These are phyloP conservation scores for Dendrostoma leiphaemia DNA, from an alignment of 2,329 filamentous ascomycete species.

Conservation along the genomic window DNA sequence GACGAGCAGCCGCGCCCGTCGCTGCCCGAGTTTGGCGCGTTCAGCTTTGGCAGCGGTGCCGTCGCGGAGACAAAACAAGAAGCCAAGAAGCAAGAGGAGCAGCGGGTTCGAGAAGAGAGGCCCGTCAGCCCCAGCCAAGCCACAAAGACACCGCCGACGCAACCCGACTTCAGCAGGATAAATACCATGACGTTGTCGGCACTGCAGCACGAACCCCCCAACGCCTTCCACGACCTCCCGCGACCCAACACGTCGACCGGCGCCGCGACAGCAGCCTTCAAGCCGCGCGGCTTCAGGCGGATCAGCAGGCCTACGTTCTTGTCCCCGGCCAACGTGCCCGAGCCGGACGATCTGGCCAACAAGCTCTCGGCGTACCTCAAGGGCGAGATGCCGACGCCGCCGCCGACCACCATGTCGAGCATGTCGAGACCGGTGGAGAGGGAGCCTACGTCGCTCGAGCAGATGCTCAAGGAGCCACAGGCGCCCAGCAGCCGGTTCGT, in stretches of 20 bases:
- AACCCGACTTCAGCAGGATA: constrained; percentile 13
- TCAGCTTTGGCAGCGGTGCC: constrained; percentile 9
- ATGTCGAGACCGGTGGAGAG: background rate
- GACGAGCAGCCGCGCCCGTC: constrained; percentile 4
- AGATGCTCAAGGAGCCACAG: constrained; percentile 16
- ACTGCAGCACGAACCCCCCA: background rate
- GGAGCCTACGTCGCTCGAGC: constrained; percentile 6
- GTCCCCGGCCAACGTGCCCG: constrained; percentile 8
- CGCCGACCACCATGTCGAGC: background rate
- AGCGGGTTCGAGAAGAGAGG: background rate
- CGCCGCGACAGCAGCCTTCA: constrained; percentile 5
- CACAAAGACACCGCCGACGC: background rate
- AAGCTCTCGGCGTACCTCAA: constrained; percentile 16
- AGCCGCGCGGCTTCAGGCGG: constrained; percentile 14
- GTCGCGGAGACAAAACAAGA: background rate
- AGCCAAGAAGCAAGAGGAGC: background rate
- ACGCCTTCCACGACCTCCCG: background rate
- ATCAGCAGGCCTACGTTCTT: constrained; percentile 19
- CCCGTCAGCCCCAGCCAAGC: constrained; percentile 7
- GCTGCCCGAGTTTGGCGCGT: constrained; percentile 2
- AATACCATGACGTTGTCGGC: constrained; percentile 12
- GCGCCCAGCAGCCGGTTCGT: constrained; percentile 5
- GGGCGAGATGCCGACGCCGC: constrained; percentile 1
- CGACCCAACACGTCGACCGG: constrained; percentile 14
- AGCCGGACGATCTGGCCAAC: constrained; percentile 13